These are phyloP conservation scores for Lathyrus aphaca DNA, from an alignment of 306 rosid genomes.

Conservation along the genomic window DNA sequence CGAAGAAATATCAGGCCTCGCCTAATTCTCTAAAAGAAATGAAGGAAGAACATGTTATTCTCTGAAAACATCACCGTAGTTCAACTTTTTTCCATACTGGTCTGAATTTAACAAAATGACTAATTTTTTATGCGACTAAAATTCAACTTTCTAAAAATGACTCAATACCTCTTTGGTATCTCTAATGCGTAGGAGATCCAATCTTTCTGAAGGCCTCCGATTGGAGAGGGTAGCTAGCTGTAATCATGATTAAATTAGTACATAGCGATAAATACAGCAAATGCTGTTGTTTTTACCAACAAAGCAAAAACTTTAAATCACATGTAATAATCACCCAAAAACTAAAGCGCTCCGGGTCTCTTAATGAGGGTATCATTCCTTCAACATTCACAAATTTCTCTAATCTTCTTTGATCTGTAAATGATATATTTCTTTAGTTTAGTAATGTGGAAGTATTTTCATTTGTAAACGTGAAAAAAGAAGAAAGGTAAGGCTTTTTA, in stretches of 20 bases:
- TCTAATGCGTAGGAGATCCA: conserved; percentile 76
- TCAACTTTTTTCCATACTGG: background rate
- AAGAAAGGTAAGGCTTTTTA: conserved; percentile 31
- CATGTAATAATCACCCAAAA: conserved; percentile 68
- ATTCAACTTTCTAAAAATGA: conserved; percentile 17
- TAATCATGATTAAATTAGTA: conserved; percentile 37
- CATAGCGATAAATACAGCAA: conserved; percentile 9
- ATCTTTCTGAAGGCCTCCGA: conserved; percentile 77
- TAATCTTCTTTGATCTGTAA: conserved; percentile 71
- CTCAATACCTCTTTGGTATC: conserved; percentile 80
- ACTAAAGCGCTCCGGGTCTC: conserved; percentile 89
- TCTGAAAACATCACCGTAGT: background rate
- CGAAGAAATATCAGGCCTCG: conserved; percentile 70
- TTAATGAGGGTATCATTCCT: conserved; percentile 78
- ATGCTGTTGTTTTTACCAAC: background rate
- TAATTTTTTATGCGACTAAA: background rate
- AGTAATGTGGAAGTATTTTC: conserved; percentile 25
- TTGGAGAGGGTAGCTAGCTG: conserved; percentile 84
- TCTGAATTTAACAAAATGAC: background rate
- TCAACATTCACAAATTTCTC: conserved; percentile 75
- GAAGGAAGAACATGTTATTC: background rate
- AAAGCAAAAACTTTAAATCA: conserved; percentile 5
- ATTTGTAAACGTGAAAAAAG: conserved; percentile 28
- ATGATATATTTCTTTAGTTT: conserved; percentile 16
- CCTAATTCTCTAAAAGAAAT: conserved; percentile 67